A percentile compares a stretch with the other conserved stretches of the same genome.
These are phyloP conservation scores for Begonia peltatifolia DNA, from an alignment of 306 rosid genomes.

Conservation along the genomic window DNA sequence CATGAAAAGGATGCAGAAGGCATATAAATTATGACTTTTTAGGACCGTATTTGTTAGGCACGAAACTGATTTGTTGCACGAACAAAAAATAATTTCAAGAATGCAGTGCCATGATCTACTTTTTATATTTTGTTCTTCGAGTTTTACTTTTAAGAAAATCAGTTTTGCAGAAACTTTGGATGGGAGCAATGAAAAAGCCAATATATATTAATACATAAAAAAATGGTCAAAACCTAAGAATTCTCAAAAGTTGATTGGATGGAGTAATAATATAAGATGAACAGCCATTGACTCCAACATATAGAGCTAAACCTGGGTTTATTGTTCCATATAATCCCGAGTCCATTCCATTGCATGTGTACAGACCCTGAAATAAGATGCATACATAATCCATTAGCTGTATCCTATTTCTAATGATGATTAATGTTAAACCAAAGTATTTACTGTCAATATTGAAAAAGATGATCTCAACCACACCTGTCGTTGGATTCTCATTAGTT, in stretches of 20 bases:
- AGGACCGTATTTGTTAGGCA: too few species aligned
- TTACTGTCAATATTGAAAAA: not conserved
- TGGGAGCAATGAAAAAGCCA: too few species aligned
- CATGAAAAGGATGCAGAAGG: too few species aligned
- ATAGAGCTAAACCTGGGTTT: conserved; percentile 42
- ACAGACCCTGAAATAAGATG: conserved; percentile 35
- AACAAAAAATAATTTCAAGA: too few species aligned
- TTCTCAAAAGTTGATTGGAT: not conserved
- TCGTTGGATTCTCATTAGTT: conserved; percentile 46
- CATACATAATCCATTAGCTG: conserved; percentile 8
- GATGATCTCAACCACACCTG: conserved; percentile 36
- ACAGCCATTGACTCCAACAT: not conserved
- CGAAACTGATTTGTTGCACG: too few species aligned
- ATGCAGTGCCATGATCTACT: too few species aligned
- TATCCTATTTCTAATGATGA: not conserved
- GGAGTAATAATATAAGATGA: not conserved
- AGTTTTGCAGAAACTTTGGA: too few species aligned
- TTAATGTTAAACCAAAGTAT: not conserved
- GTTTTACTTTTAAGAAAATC: too few species aligned
- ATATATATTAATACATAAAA: too few species aligned
- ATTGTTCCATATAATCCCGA: conserved; percentile 36
- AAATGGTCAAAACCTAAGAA: too few species aligned
- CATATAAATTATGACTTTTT: too few species aligned
- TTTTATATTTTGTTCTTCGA: too few species aligned
- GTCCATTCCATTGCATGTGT: conserved; percentile 25